These are phyloP conservation scores for Didymella segeticola DNA, from an alignment of 2,329 filamentous ascomycete genomes.

Conservation along the genomic window DNA sequence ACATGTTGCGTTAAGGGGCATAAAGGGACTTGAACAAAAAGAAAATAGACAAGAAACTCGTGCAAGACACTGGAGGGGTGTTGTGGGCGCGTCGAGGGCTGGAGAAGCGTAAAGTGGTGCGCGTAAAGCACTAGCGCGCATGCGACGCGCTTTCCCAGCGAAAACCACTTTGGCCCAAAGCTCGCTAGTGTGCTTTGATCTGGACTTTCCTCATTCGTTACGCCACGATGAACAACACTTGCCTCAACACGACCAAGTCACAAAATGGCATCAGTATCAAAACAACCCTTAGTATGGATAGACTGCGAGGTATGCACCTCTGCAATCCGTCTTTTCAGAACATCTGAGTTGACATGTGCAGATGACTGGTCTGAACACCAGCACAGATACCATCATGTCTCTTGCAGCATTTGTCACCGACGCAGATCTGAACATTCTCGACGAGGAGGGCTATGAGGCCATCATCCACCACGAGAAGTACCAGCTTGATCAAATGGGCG, in stretches of 20 bases:
- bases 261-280: conserved; percentile 60
- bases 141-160: conserved; percentile 25
- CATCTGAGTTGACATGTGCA: conserved; percentile 47
- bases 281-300: conserved; percentile 82
- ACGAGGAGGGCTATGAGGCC: conserved; percentile 78
- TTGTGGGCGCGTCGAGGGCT: conserved; percentile 32
- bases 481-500: conserved; percentile 79
- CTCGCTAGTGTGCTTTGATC: conserved; percentile 1
- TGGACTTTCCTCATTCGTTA: conserved; percentile 5
- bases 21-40: conserved; percentile 12
- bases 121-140: conserved; percentile 23
- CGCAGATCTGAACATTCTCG: conserved; percentile 75
- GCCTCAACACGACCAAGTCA: conserved; percentile 5
- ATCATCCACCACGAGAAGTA: conserved; percentile 76
- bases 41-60: conserved; percentile 20
- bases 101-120: conserved; percentile 26
- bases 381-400: conserved; percentile 84
- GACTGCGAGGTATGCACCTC: conserved; percentile 68
- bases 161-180: conserved; percentile 7
- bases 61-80: conserved; percentile 18
- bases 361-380: conserved; percentile 90
- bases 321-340: not conserved
- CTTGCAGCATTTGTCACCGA: conserved; percentile 93
- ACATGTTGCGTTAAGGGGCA: conserved; percentile 38
- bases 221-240: conserved; percentile 3